Percentiles rank a stretch among this genome's conserved stretches.
Evolutionary conservation across 208 protist species (phyloP).

Genomic region (Acanthamoeba sp.): DNA sequence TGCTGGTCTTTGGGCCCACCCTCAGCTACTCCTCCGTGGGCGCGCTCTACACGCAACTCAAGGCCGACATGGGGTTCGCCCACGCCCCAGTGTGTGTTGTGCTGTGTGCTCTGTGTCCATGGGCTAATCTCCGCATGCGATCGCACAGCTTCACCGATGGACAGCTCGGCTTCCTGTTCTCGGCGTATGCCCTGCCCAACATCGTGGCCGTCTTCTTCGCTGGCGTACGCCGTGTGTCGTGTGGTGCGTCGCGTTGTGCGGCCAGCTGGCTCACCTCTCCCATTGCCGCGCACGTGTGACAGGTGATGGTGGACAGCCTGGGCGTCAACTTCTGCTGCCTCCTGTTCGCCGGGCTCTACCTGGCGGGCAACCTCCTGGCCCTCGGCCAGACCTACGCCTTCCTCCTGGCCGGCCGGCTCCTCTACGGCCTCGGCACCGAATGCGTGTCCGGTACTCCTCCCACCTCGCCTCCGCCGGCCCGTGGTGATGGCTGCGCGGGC

Average conservation of each 20-base stretch:
- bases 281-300: too few species aligned
- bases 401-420: background rate
- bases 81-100: background rate
- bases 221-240: background rate
- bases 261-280: too few species aligned
- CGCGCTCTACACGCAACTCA: constrained; percentile 8
- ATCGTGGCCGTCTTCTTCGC: constrained; percentile 25
- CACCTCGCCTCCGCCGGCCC: background rate
- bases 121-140: background rate
- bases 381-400: background rate
- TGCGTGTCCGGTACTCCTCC: constrained; percentile 30
- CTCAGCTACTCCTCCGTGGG: constrained; percentile 37
- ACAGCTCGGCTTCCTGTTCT: constrained; percentile 9
- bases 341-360: background rate
- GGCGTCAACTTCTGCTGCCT: background rate
- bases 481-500: background rate
- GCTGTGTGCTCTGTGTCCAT: background rate
- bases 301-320: constrained; percentile 29
- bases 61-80: background rate
- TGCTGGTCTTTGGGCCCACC: background rate
- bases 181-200: background rate
- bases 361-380: constrained; percentile 1
- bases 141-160: background rate
- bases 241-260: background rate
- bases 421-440: constrained; percentile 27